phyloP scores from a whole-genome alignment of 306 rosid genomes.

The Trichosanthes cucumerina region DNA sequence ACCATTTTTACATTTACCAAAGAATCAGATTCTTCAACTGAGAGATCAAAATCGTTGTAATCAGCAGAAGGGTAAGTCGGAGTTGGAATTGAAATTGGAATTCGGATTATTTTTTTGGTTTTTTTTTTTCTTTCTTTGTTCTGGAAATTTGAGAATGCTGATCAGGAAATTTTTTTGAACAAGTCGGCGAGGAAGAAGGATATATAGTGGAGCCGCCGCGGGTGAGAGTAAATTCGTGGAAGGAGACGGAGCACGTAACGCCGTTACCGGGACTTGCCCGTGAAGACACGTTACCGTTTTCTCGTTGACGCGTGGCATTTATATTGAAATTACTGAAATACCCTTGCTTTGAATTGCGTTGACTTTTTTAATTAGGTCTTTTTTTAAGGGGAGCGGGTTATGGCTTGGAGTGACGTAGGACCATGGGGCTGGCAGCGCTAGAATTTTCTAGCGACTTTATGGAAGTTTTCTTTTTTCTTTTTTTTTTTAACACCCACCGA shows the following conservation, averaged over 20 bases:
- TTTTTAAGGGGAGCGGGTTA: background rate
- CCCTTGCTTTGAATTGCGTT: background rate
- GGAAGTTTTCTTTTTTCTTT: background rate
- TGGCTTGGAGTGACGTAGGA: background rate
- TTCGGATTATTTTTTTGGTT: background rate
- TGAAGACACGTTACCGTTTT: background rate
- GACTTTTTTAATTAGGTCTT: background rate
- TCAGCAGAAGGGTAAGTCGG: background rate
- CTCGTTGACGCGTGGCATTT: background rate
- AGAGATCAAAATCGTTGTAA: background rate
- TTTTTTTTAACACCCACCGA: background rate
- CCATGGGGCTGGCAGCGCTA: background rate
- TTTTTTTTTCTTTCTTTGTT: background rate
- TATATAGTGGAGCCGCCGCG: slow-evolving; percentile 5
- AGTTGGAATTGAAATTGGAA: background rate
- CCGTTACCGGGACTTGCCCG: background rate
- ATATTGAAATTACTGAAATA: background rate
- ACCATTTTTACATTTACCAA: slow-evolving; percentile 13
- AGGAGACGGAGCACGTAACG: slow-evolving; percentile 10
- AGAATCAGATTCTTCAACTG: slow-evolving; percentile 5
- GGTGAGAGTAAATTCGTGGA: background rate
- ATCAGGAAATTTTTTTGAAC: background rate
- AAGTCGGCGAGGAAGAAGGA: background rate
- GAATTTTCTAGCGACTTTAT: background rate
- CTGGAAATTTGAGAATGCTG: background rate